phyloP scores from a whole-genome alignment of 805 yeast genomes.

The Saccharomycopsis microspora region DNA sequence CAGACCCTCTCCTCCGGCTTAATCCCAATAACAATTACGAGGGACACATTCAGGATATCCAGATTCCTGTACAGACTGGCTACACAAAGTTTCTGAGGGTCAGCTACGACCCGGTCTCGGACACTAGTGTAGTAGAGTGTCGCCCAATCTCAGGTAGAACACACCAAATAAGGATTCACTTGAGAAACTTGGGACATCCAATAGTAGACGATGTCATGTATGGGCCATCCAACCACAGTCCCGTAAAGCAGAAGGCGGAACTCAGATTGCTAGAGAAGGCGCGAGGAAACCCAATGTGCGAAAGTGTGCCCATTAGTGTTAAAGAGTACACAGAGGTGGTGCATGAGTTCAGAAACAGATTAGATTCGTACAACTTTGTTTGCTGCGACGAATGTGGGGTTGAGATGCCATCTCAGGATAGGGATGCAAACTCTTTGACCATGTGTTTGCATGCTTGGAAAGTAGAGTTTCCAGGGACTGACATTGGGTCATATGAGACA shows the following conservation, averaged over 20 bases:
- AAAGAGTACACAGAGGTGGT: neutral
- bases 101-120: conserved; percentile 52
- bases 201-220: conserved; percentile 90
- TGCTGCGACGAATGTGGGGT: conserved; percentile 21
- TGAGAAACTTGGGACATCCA: conserved; percentile 82
- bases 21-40: conserved; percentile 33
- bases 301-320: neutral
- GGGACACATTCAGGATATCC: conserved; percentile 26
- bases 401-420: conserved; percentile 22
- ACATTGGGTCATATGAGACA: no score
- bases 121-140: conserved; percentile 63
- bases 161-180: conserved; percentile 89
- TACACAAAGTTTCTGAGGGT: conserved; percentile 57
- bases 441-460: conserved; percentile 39
- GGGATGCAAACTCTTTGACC: conserved; percentile 21
- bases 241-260: conserved; percentile 4
- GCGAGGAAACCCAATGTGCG: neutral
- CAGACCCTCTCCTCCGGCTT: conserved; percentile 59
- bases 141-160: conserved; percentile 87
- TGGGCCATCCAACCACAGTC: conserved; percentile 8
- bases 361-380: neutral
- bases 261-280: neutral
- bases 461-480: conserved; percentile 11
- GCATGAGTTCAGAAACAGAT: conserved; percentile 1
- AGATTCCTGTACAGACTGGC: conserved; percentile 42